These are phyloP conservation scores for Strigomonas culicis DNA, from an alignment of 208 protist genomes.

Conservation along the genomic window DNA sequence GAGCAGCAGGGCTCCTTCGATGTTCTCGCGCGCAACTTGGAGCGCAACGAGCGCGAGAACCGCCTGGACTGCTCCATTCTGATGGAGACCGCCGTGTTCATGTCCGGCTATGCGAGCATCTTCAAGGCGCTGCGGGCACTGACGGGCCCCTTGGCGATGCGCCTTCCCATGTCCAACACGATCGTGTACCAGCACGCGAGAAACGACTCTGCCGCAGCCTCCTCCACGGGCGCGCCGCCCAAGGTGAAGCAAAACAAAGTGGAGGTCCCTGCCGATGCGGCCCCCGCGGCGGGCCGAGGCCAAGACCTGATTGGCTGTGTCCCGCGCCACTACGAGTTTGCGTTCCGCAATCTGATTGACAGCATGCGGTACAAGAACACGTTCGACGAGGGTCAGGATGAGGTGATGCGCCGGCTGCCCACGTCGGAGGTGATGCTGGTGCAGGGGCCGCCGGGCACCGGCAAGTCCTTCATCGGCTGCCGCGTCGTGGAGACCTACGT, in stretches of 20 bases:
- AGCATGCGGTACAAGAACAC: slow-evolving; percentile 50
- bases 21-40: slow-evolving; percentile 46
- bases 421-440: slow-evolving; percentile 78
- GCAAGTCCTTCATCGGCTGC: slow-evolving; percentile 94
- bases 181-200: slow-evolving; percentile 26
- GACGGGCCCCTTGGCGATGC: slow-evolving; percentile 81
- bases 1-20: slow-evolving; percentile 49
- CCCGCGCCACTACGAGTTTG: slow-evolving; percentile 69
- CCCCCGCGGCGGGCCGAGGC: background rate
- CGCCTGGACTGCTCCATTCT: slow-evolving; percentile 54
- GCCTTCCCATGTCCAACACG: slow-evolving; percentile 54
- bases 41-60: slow-evolving; percentile 58
- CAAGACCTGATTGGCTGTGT: slow-evolving; percentile 55
- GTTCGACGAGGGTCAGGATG: slow-evolving; percentile 77
- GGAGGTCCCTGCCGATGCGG: background rate
- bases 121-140: slow-evolving; percentile 71
- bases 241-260: background rate
- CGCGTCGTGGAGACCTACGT: slow-evolving; percentile 87
- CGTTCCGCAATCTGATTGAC: slow-evolving; percentile 70
- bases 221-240: background rate
- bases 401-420: slow-evolving; percentile 66
- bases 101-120: slow-evolving; percentile 79
- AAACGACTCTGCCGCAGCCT: background rate
- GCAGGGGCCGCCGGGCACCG: slow-evolving; percentile 93
- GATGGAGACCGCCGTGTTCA: slow-evolving; percentile 78